Conservation (phyloP, 2,329 filamentous ascomycete genomes). For the Epichloe glyceriae region DNA sequence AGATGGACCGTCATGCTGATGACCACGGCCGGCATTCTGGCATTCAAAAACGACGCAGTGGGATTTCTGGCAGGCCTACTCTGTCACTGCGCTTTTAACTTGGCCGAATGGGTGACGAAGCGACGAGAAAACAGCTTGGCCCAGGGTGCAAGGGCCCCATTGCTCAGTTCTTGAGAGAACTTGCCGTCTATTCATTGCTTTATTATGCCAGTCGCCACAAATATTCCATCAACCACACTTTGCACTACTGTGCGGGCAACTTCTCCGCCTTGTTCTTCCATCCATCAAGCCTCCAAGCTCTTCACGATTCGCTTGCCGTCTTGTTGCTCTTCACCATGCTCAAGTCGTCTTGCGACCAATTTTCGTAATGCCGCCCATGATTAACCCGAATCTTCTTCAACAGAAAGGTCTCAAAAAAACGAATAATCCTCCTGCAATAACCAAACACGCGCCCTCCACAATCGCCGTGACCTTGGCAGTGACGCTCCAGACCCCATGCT, state of each 20-base stretch:
- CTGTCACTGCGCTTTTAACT: conserved; percentile 57
- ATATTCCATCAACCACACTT: not conserved
- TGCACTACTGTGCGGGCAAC: not conserved
- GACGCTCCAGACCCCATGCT: conserved; percentile 29
- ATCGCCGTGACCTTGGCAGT: conserved; percentile 25
- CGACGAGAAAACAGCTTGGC: conserved; percentile 15
- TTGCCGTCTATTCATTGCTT: not conserved
- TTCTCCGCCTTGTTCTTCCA: not conserved
- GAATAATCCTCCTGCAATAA: conserved; percentile 16
- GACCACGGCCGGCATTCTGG: conserved; percentile 68
- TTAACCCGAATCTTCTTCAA: conserved; percentile 18
- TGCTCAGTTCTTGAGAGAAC: conserved; percentile 13
- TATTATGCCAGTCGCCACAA: not conserved
- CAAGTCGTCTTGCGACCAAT: conserved; percentile 3
- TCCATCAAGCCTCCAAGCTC: not conserved
- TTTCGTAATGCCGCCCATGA: conserved; percentile 14
- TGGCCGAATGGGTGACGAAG: conserved; percentile 30
- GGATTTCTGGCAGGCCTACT: conserved; percentile 74
- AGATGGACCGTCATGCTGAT: conserved; percentile 85
- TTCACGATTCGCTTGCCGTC: not conserved
- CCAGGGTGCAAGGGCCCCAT: conserved; percentile 16
- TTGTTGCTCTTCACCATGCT: not conserved
- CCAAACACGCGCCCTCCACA: conserved; percentile 20
- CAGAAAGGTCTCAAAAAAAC: conserved; percentile 19
- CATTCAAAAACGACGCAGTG: conserved; percentile 80